These are phyloP conservation scores for Globisporangium cylindrosporum DNA, from an alignment of 352 stramenopile species.

Conservation along the genomic window DNA sequence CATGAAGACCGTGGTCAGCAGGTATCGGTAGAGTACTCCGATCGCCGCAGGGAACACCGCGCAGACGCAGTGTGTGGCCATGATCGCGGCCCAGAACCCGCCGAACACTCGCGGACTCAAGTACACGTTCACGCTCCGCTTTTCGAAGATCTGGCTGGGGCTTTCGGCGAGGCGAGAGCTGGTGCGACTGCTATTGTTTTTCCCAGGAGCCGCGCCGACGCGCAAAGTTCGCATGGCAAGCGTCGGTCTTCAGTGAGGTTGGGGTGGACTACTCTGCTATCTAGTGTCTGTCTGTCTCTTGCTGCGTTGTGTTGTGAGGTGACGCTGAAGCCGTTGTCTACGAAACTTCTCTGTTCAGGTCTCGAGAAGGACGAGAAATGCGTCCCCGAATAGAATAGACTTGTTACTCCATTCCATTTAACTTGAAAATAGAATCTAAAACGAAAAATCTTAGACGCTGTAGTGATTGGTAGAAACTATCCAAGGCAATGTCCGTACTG, in stretches of 20 bases:
- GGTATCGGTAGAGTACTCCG: constrained; percentile 10
- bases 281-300: not conserved
- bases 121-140: not conserved
- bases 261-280: not conserved
- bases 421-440: not conserved
- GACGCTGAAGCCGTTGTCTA: not conserved
- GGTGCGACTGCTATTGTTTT: not conserved
- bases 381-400: not conserved
- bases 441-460: too few species aligned
- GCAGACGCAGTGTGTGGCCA: constrained; percentile 2
- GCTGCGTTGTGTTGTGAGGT: not conserved
- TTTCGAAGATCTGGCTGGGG: not conserved
- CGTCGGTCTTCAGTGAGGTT: not conserved
- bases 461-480: too few species aligned
- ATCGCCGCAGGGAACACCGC: not conserved
- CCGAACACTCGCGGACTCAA: not conserved
- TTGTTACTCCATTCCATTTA: not conserved
- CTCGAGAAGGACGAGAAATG: not conserved
- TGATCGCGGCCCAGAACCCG: not conserved
- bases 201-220: not conserved
- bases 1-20: constrained; percentile 3
- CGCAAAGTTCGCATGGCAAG: not conserved
- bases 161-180: not conserved
- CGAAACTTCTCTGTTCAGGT: not conserved
- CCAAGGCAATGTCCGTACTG: too few species aligned